Percentiles rank a stretch among this genome's conserved stretches.
phyloP scores from a whole-genome alignment of 73 alveolate genomes.

The Uronychia setigera region DNA sequence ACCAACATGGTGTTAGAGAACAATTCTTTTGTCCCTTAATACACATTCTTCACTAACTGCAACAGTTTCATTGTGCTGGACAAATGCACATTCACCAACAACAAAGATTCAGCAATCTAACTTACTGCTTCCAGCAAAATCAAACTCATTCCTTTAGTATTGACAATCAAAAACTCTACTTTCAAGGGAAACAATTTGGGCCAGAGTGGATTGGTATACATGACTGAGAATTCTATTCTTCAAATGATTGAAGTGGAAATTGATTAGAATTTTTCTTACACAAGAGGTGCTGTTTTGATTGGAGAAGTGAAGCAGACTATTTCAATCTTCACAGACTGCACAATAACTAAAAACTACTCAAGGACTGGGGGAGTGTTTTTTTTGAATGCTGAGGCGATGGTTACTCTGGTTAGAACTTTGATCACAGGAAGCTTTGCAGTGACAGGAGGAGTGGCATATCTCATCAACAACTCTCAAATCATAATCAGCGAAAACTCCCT shows the following conservation, averaged over 20 bases:
- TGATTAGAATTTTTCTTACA: too few species aligned
- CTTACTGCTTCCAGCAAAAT: too few species aligned
- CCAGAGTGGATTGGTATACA: background rate
- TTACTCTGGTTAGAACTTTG: background rate
- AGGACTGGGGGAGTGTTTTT: background rate
- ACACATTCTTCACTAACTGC: too few species aligned
- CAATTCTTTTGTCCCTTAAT: too few species aligned
- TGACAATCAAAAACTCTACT: background rate
- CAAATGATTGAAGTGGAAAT: background rate
- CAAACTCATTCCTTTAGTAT: background rate
- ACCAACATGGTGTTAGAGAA: too few species aligned
- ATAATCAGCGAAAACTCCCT: background rate
- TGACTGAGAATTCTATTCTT: background rate
- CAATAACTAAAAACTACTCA: background rate
- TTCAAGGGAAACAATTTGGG: background rate
- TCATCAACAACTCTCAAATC: background rate
- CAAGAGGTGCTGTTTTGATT: background rate
- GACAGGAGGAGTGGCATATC: background rate
- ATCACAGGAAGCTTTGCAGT: background rate
- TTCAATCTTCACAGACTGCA: background rate
- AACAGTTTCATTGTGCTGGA: too few species aligned
- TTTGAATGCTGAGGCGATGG: background rate
- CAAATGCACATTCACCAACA: too few species aligned
- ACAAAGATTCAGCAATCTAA: too few species aligned
- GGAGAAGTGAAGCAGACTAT: background rate